Base-by-base conservation (phyloP, 2,329 filamentous ascomycete species). In the Claviceps citrina region DNA sequence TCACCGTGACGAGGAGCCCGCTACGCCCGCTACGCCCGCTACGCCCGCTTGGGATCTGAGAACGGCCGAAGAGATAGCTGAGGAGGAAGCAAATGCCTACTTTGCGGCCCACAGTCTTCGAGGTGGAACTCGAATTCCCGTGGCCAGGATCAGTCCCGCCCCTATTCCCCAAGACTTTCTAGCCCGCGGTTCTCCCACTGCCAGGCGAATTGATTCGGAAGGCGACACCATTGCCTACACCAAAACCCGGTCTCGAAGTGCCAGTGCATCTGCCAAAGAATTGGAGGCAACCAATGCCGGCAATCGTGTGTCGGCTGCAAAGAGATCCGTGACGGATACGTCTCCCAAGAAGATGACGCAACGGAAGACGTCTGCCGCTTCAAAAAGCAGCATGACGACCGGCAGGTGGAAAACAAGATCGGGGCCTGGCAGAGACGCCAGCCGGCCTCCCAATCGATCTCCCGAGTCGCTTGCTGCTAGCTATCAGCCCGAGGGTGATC, bases 401-500 rank as follows among this genome's bases (percentile, higher is more conserved):
- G 62, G 64, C n/a, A 70, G 76, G 41, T 74, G 77, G 4, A 77
- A 73, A 48, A 80, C 77, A 13, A 71, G 78, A 46, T 72, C 71
- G 32, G 73, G 73, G 12, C 64, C 74, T 19, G 58, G 58, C 46
- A 69, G 65, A 50, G 60, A 64, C 46, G 57, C 67, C 45, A 58
- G 60, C 26, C 69, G 77, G 12, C 78, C 79, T 16, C 63, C 67
- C 3, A 83, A 78, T 1, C 68, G 76, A 44, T 76, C 74, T 6
- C 77, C 76, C 16, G 73, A 73, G 43, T 48, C 70, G 24, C 58
- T 63, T 31, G 52, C 61, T 25, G 56, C 51, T 58, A 53, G 58
- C 68, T 74, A 84, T 54, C 74, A 78, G 31, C 87, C 87, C 1
- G 91, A 96, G 65, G 91, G 91, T 16, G 89, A 96, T 40, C 86